These are phyloP conservation scores for Dalbergia cochinchinensis DNA, from an alignment of 306 rosid genomes.

Conservation along the genomic window DNA sequence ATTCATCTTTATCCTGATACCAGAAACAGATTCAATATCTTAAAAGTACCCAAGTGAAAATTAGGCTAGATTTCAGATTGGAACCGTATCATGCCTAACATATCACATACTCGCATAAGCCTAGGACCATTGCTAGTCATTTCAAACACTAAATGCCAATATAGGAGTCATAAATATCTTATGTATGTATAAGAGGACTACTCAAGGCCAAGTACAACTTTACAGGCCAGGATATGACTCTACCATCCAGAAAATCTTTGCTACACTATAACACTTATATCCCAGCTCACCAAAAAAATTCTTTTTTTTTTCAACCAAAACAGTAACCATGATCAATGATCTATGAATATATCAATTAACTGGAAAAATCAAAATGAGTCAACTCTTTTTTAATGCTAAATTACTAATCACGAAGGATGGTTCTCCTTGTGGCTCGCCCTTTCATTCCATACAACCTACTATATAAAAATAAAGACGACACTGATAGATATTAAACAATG, in stretches of 20 bases:
- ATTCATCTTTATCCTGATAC: constrained; percentile 22
- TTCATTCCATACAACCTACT: constrained; percentile 27
- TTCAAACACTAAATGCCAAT: constrained; percentile 6
- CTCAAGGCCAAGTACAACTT: constrained; percentile 1
- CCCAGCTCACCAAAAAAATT: neutral
- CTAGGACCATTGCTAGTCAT: constrained; percentile 8
- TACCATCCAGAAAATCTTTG: constrained; percentile 21
- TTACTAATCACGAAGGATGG: constrained; percentile 17
- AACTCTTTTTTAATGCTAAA: neutral
- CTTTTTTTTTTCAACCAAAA: neutral
- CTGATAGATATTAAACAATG: constrained; percentile 10
- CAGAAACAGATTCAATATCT: constrained; percentile 33
- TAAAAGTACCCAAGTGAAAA: constrained; percentile 9
- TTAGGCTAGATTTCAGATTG: constrained; percentile 17
- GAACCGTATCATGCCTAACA: neutral
- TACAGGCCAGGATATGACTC: neutral
- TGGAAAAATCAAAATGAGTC: constrained; percentile 18
- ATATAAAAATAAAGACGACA: neutral
- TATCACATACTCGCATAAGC: constrained; percentile 8
- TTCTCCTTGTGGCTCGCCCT: constrained; percentile 10
- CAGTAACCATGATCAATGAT: neutral
- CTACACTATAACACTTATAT: neutral
- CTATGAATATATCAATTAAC: constrained; percentile 1
- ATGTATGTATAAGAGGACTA: neutral
- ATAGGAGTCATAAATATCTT: neutral